Evolutionary conservation across 2,329 filamentous ascomycete genomes (phyloP), one percentile per base, ranked within the genome.

Genomic region (Colletotrichum sojae): DNA sequence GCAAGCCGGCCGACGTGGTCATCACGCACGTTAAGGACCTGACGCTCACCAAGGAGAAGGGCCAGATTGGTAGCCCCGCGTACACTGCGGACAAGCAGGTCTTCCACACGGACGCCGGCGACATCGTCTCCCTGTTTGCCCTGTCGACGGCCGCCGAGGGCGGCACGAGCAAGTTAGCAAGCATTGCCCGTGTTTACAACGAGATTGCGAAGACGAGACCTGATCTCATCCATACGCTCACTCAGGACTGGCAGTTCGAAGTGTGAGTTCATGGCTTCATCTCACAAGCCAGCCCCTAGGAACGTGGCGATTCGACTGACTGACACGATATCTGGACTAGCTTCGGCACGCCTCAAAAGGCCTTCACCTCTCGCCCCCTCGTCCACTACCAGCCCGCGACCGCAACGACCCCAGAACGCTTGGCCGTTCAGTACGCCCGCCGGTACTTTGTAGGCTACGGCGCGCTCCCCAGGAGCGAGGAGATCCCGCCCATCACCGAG

Each of bases 11-110:
- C 2, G 86, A 88, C 53, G 85, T 88, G 0, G 84, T 89, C 4
- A 76, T 89, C 3, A 80, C 84, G 3, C 90, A 92, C 71, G 88
- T 92, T 78, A 91, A 89, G 75, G 89, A 92, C 71, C 79, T 92
- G 8, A 82, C 78, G 1, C 74, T 76, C 9, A 75, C 80, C 1
- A 71, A 76, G 8, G 76, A 78, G 8, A 66, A 72, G 15, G 69
- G 62, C 1, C 75, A 78, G n/a, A 90, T 91, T 53, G 88, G 88
- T 4, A 84, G 84, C 1, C 88, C 88, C 0, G 86, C 88, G 0
- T 90, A 89, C 75, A 90, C 88, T 0, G 81, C 85, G 0, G 88
- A 90, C 65, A 89, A 89, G 74, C 89, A 89, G 74, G 84, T 86
- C 8, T 91, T 91, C 72, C 90, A 91, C 75, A 91, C 87, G 0